Base-by-base conservation (phyloP, 805 yeast species). In the Blastobotrys robertii region DNA sequence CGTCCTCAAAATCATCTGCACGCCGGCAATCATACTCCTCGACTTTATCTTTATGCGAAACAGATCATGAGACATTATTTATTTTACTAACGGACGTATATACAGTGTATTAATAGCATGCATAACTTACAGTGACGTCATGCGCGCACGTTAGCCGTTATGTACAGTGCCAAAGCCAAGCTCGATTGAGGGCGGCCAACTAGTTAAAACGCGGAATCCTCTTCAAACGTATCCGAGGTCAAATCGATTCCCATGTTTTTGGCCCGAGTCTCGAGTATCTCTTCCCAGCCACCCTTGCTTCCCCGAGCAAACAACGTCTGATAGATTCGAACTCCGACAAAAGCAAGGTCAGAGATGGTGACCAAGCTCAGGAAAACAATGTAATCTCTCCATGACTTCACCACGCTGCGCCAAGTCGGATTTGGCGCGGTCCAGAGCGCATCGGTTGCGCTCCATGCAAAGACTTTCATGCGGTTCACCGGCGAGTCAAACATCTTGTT, bases 401-500 rank as follows among this genome's bases (percentile, higher is more conserved):
- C 25, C 25, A 19, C 25, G 25, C 25, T 6, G 25, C 25, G 25
- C 25, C 25, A 19, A 19, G 25, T 19, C 6, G 6, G 25, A 19
- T 4, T 6, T 4, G 25, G 25, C 25, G 25, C 25, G 25, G 25
- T 19, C 25, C 25, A 6, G 6, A 19, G 25, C 25, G 25, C 25
- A 19, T 19, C 8, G n/a, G 8, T 30, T 4, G 33, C 33, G 5
- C 13, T 12, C 33, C 13, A 30, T 30, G 84, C 83, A 42, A 83
- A 65, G 25, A 79, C 55, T 45, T 77, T 78, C 50, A 83, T 62
- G 44, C 92, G 67, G 57, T 83, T 83, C n/a, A 81, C 80, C 0
- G 88, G 90, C 11, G 85, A 74, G 3, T 81, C 84, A 56, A 73
- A 74, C 30, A 64, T 64, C 50, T 75, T 76, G 57, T 84, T 83